Conservation (phyloP, 345 rosid species). For the Anastatica hierochuntica region DNA sequence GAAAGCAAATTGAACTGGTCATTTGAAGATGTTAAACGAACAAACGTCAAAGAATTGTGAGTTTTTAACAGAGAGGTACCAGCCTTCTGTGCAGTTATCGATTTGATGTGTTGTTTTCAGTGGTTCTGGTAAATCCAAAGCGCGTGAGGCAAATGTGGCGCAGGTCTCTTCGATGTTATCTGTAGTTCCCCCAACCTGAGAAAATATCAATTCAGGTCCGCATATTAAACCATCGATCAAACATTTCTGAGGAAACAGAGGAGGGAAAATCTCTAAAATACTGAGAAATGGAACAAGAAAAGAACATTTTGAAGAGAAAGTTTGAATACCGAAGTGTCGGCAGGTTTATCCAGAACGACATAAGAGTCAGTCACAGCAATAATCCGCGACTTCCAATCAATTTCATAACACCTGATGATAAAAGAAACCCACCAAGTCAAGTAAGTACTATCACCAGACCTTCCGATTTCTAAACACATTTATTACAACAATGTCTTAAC, state of each 20-base stretch:
- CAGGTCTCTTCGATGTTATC: conserved; percentile 95
- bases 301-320: no score
- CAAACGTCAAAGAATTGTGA: not conserved
- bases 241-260: no score
- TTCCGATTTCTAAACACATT: not conserved
- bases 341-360: conserved; percentile 92
- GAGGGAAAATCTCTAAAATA: no score
- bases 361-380: conserved; percentile 59
- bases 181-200: conserved; percentile 84
- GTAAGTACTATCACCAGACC: not conserved
- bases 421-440: not conserved
- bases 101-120: conserved; percentile 88
- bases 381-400: conserved; percentile 81
- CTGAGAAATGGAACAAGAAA: no score
- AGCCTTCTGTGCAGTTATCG: conserved; percentile 96
- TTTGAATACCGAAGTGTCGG: conserved; percentile 73
- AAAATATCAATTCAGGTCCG: not conserved
- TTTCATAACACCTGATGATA: conserved; percentile 81
- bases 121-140: conserved; percentile 50
- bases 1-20: not conserved
- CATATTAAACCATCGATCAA: no score
- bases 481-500: conserved; percentile 23
- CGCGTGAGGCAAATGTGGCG: conserved; percentile 77
- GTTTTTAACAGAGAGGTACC: conserved; percentile 31
- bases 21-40: not conserved